Evolutionary conservation across 805 yeast species (phyloP).

Genomic region (Candida golubevii): DNA sequence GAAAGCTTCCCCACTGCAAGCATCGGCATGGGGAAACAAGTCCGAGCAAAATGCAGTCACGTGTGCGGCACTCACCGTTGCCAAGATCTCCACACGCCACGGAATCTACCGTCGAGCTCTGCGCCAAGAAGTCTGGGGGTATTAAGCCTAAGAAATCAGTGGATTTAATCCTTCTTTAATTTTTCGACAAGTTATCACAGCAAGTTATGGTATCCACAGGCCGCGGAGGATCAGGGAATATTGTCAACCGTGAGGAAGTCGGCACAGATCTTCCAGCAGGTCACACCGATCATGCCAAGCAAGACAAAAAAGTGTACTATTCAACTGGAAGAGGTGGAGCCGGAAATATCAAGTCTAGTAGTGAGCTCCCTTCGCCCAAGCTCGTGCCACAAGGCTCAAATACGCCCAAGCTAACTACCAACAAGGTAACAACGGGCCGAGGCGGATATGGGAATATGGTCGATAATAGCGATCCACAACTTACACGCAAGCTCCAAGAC

Average conservation of each 20-base stretch:
- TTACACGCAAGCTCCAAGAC: constrained; percentile 62
- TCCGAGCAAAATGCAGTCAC: constrained; percentile 7
- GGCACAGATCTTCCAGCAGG: constrained; percentile 7
- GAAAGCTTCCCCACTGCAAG: too few relatives aligned
- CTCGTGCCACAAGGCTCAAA: constrained; percentile 56
- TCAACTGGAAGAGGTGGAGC: constrained; percentile 83
- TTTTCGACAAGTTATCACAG: neutral
- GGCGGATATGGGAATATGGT: constrained; percentile 80
- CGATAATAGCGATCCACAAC: constrained; percentile 52
- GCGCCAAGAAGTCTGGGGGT: too few relatives aligned
- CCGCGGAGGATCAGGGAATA: constrained; percentile 39
- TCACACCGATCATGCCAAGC: constrained; percentile 10
- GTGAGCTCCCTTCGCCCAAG: constrained; percentile 47
- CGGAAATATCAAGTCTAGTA: constrained; percentile 54
- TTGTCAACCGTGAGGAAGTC: constrained; percentile 12
- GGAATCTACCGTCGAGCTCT: too few relatives aligned
- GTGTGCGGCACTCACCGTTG: neutral
- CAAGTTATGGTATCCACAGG: constrained; percentile 27
- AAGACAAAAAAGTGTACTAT: constrained; percentile 35
- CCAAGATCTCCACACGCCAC: too few relatives aligned
- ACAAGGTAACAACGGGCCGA: constrained; percentile 65
- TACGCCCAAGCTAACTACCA: constrained; percentile 54
- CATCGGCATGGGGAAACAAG: neutral
- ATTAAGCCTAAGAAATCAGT: too few relatives aligned
- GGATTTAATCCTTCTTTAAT: too few relatives aligned